Evolutionary conservation across 2,329 filamentous ascomycete genomes (phyloP), one percentile per base, ranked within the genome.

Genomic region (Didymella keratinophila): DNA sequence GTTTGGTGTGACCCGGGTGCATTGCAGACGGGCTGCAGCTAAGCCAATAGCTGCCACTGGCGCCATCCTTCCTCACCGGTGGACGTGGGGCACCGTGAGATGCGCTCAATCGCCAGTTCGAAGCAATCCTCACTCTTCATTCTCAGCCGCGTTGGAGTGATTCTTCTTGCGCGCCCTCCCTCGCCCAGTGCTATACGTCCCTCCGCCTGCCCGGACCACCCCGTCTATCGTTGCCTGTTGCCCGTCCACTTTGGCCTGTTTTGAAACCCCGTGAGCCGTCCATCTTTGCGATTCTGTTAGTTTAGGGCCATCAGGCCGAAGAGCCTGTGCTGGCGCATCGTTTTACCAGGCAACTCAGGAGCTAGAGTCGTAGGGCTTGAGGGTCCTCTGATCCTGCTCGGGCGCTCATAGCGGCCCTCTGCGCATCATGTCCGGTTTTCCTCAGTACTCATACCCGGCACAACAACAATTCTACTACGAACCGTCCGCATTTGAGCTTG

Each of bases 61-160:
- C 64, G 62, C 62, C 54, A 41, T 58, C 39, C 56, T 64, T 49
- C 58, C 69, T 76, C 65, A 76, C 74, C 74, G 74, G 74, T 75
- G 63, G 51, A 67, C 64, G 73, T 70, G 72, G 73, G 71, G 72
- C 63, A 65, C 59, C 58, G 65, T 74, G 62, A 70, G 67, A 66
- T 69, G 69, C 57, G 61, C 65, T 60, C 64, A 58, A 64, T 62
- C 63, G 64, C 63, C 43, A 60, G 57, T 65, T 60, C 61, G 60
- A 55, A 64, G 58, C 66, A 62, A 62, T 69, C 65, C 61, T 63
- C 64, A 65, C 58, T 63, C 64, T 60, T 62, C 55, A 60, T 61
- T 62, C 60, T 71, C 72, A 71, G 67, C 70, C 65, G 66, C 65
- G 52, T 53, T 64, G 58, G 64, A 63, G 60, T 63, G 64, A 58